Conservation (phyloP, 495 filamentous ascomycete species). For the Hypoxylon subgilvum region DNA sequence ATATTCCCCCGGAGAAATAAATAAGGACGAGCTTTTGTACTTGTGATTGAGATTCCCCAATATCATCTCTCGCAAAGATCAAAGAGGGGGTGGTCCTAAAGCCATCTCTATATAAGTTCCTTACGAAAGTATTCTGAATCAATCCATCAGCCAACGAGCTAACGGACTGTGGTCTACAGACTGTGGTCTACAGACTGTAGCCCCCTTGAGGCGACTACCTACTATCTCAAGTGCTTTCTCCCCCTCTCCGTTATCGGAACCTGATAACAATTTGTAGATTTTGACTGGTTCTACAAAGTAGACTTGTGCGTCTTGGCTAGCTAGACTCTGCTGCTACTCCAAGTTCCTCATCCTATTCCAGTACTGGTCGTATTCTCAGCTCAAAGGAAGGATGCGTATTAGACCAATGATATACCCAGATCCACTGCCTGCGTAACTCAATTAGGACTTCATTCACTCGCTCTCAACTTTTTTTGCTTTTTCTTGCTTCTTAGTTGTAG, state of each 20-base stretch:
- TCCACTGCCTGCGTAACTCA: no score
- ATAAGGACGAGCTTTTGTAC: constrained; percentile 40
- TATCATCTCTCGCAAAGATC: constrained; percentile 34
- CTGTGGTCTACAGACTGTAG: no score
- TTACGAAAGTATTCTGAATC: constrained; percentile 18
- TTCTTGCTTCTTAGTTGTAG: background rate
- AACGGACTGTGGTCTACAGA: no score
- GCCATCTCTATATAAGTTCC: constrained; percentile 26
- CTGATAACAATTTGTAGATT: constrained; percentile 27
- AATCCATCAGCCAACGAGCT: background rate
- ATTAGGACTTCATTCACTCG: no score
- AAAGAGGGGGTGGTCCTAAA: constrained; percentile 36
- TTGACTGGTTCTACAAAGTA: constrained; percentile 31
- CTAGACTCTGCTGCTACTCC: constrained; percentile 1
- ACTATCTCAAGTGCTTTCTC: background rate
- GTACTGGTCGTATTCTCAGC: background rate
- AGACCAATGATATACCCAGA: no score
- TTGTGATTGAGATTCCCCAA: constrained; percentile 44
- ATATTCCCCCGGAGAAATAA: constrained; percentile 33
- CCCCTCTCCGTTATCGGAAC: constrained; percentile 33
- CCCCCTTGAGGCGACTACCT: no score
- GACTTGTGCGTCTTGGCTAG: background rate
- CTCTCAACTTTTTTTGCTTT: background rate
- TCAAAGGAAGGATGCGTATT: no score
- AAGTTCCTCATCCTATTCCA: background rate